Base-by-base conservation (phyloP, 441 rosid species). In the Cnidoscolus chayamansa region DNA sequence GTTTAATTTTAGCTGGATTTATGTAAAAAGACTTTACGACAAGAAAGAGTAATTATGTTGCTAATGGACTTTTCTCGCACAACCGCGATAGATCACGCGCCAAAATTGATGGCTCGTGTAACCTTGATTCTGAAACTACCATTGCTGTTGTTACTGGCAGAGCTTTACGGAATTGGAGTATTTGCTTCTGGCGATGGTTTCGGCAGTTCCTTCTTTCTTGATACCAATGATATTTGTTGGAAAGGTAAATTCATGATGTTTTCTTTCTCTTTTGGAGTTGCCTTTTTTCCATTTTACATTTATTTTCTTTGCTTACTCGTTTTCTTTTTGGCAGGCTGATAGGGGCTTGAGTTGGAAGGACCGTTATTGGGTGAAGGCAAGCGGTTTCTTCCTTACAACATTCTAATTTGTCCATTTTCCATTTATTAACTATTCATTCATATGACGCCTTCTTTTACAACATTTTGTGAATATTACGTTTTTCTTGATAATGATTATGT, bases 351-450 rank as follows among this genome's bases (percentile, higher is more conserved):
- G 67, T 70, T 90, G 87, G 88, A 90, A 81, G 80, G 98, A 90
- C 70, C 93, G 97, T 10, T 92, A 90, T 53, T 94, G 99, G 97
- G 88, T 92, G 81, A 94, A 94, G 98, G 99, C 84, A 88, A 84
- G 94, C 85, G 63, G 54, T 73, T 68, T 73, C 37, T 70, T 35
- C 32, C 2, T 47, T 49, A 0, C n/a, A 54, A 55, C 15, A 5
- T 72, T 61, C 37, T 67, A 48, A 20, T 43, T 71, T 60, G 17
- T 48, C 35, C 20, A 7, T 15, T 31, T 61, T 32, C 20, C 45
- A 47, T 69, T 54, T 48, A 45, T 45, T 11, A 55, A 45, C 25
- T 30, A 15, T 59, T 47, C 58, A 49, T 57, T 3, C 20, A 7
- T 35, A 35, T 54, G 1, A 0, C 16, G 20, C 49, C 11, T 31